Percentiles rank a stretch among this genome's conserved stretches.
Evolutionary conservation across 164 flowering plant species (phyloP).

Genomic region (Macadamia integrifolia): DNA sequence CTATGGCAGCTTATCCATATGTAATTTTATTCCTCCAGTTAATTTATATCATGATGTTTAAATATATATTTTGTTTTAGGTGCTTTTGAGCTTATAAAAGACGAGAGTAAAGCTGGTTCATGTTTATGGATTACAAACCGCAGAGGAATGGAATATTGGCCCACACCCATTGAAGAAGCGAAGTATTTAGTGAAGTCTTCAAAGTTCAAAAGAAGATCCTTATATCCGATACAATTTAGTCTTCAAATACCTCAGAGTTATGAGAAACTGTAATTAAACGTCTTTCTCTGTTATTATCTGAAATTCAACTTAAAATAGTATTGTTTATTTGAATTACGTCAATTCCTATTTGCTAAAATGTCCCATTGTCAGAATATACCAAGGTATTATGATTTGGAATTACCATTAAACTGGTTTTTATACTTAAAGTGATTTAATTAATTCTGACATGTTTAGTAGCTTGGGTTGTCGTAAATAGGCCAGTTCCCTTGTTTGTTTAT

Average conservation of each 20-base stretch:
- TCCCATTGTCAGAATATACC: neutral
- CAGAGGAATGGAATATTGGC: conserved; percentile 96
- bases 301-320: neutral
- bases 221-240: conserved; percentile 20
- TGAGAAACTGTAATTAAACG: conserved; percentile 64
- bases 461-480: too few relatives aligned
- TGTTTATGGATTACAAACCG: conserved; percentile 93
- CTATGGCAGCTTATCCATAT: neutral
- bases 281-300: neutral
- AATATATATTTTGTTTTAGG: conserved; percentile 33
- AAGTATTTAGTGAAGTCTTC: conserved; percentile 48
- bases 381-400: conserved; percentile 1
- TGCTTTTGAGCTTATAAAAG: conserved; percentile 79
- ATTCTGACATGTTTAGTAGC: too few relatives aligned
- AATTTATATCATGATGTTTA: neutral
- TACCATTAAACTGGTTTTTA: neutral
- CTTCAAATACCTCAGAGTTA: conserved; percentile 61
- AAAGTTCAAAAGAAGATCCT: conserved; percentile 28
- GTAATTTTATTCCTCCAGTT: neutral
- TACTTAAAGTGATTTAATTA: too few relatives aligned
- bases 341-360: neutral
- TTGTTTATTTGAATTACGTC: conserved; percentile 2
- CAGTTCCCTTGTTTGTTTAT: too few relatives aligned
- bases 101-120: conserved; percentile 83
- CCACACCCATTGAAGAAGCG: conserved; percentile 72